Evolutionary conservation across 2,329 filamentous ascomycete genomes (phyloP), one percentile per base, ranked within the genome.

Genomic region (Colletotrichum caudatum): DNA sequence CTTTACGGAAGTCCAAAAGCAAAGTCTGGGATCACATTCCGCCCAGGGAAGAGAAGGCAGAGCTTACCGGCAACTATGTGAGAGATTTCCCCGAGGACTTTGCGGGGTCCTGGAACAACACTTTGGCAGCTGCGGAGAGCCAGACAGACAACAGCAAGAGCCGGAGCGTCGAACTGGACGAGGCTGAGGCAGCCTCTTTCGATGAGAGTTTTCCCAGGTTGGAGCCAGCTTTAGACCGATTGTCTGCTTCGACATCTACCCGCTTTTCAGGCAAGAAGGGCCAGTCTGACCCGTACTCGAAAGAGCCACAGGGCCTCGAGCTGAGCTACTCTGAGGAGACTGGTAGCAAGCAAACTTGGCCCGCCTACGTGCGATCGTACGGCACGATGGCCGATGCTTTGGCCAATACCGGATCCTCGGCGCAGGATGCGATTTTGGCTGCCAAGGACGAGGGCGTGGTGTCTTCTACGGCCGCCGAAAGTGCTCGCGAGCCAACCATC

Each of bases 81-180:
- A 83, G 82, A 41, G 87, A 88, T 75, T 88, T 88, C 69, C 85
- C 86, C 0, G 85, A 88, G 69, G 86, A 88, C 4, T 87, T 86
- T 66, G 74, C 81, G 0, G 76, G 77, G 6, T 81, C 81, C 1
- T 87, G 86, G 86, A 79, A 77, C 51, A 74, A 70, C 8, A 73
- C 61, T 23, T 29, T 74, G n/a, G 51, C 60, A n/a, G 63, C 39
- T 41, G 26, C 39, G 3, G 59, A 61, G 39, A 69, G 56, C 37
- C 66, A 54, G 46, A 50, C n/a, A 5, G 75, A 29, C 29, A 58
- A 58, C 23, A 72, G 39, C 56, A 65, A 63, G 20, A 35, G 60
- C n/a, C 60, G 61, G 46, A 48, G 33, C 29, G 53, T 41, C 26
- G 75, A 79, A 5, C 74, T 73, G 4, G 78, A 77, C 33, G 78